phyloP scores from a whole-genome alignment of 2,329 filamentous ascomycete species.

The Colletotrichum sp. region DNA sequence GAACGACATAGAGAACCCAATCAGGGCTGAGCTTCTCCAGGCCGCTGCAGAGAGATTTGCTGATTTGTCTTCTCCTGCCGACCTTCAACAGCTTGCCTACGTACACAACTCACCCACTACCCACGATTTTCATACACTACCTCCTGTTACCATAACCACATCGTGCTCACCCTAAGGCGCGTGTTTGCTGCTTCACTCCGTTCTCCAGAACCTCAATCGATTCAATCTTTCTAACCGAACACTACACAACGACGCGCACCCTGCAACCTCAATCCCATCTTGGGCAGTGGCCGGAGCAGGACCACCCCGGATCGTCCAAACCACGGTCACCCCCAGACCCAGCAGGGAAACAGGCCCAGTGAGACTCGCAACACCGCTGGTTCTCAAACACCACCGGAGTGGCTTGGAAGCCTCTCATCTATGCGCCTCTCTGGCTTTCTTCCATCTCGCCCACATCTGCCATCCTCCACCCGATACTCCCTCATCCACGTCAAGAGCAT shows the following conservation, averaged over 20 bases:
- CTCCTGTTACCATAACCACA: neutral
- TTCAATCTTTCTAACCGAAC: neutral
- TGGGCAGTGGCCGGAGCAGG: constrained; percentile 2
- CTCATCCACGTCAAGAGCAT: neutral
- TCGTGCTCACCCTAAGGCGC: neutral
- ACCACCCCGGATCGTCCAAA: constrained; percentile 5
- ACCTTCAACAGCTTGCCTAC: neutral
- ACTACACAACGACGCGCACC: neutral
- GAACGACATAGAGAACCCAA: neutral
- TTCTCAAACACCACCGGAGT: constrained; percentile 20
- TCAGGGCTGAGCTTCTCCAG: neutral
- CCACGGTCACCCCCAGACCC: constrained; percentile 13
- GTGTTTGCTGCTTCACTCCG: neutral
- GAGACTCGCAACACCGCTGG: constrained; percentile 14
- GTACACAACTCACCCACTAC: neutral
- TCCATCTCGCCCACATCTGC: neutral
- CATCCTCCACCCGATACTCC: neutral
- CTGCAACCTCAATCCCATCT: constrained; percentile 7
- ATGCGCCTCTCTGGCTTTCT: neutral
- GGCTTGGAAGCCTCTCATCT: constrained; percentile 22
- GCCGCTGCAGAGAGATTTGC: neutral
- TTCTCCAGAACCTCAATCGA: neutral
- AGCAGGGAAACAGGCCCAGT: constrained; percentile 16
- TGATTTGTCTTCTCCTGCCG: neutral
- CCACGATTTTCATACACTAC: neutral